Evolutionary conservation across 179 eudicot genomes (phyloP).

Genomic region (Nepenthes alata): DNA sequence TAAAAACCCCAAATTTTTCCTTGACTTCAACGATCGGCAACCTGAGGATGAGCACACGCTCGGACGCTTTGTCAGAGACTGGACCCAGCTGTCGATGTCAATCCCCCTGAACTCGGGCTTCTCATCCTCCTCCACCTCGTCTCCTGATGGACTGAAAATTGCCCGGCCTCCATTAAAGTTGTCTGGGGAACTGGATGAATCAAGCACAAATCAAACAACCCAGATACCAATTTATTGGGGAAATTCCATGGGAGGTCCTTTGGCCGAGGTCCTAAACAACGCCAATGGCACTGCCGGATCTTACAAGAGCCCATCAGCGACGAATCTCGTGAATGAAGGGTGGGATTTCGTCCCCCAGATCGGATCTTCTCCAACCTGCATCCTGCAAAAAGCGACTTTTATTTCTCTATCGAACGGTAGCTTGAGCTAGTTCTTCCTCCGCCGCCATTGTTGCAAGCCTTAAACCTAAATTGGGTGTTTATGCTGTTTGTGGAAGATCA

Average conservation of each 20-base stretch:
- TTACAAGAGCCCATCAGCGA: conserved; percentile 19
- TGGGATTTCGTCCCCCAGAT: conserved; percentile 19
- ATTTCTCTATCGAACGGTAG: conserved; percentile 28
- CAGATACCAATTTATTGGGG: conserved; percentile 65
- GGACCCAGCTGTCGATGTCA: conserved; percentile 82
- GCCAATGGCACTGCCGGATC: conserved; percentile 17
- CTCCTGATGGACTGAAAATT: conserved; percentile 34
- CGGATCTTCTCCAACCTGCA: conserved; percentile 27
- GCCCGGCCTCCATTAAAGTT: conserved; percentile 35
- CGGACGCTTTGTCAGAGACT: conserved; percentile 54
- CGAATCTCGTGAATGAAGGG: conserved; percentile 26
- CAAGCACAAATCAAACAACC: conserved; percentile 23
- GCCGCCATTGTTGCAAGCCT: too few species aligned
- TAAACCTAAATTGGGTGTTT: too few species aligned
- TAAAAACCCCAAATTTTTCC: conserved; percentile 22
- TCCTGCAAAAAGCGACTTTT: conserved; percentile 23
- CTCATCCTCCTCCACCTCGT: conserved; percentile 45
- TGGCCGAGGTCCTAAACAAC: conserved; percentile 74
- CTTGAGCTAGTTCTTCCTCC: background rate
- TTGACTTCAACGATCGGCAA: conserved; percentile 30
- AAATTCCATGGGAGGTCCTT: conserved; percentile 69
- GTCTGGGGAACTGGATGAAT: conserved; percentile 30
- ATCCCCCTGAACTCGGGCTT: conserved; percentile 44
- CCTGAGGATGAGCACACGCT: conserved; percentile 26
- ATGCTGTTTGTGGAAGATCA: too few species aligned